Evolutionary conservation across 805 yeast species (phyloP).

Genomic region (Zygotorulaspora sp.): DNA sequence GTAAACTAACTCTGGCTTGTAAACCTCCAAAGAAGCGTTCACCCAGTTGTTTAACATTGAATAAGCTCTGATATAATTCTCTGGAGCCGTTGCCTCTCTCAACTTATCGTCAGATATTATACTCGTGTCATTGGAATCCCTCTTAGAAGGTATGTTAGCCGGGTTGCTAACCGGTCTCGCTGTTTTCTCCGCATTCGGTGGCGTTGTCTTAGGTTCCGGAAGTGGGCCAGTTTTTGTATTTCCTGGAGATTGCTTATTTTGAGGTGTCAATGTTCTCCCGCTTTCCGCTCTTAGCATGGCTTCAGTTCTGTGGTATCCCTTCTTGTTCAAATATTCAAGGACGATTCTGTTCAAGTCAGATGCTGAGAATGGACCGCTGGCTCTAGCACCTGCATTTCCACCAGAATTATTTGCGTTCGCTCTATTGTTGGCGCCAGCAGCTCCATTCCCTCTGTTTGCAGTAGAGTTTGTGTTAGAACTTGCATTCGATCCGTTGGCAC

Average conservation of each 20-base stretch:
- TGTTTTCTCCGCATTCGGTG: conserved; percentile 30
- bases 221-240: conserved; percentile 42
- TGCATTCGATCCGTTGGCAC: conserved; percentile 11
- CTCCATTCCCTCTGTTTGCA: conserved; percentile 6
- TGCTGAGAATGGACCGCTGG: conserved; percentile 48
- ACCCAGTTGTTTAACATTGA: conserved; percentile 81
- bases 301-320: conserved; percentile 92
- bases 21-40: conserved; percentile 84
- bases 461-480: conserved; percentile 13
- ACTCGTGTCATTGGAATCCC: conserved; percentile 29
- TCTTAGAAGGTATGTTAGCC: conserved; percentile 24
- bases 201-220: conserved; percentile 31
- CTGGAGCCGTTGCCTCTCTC: conserved; percentile 43
- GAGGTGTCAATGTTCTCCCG: conserved; percentile 53
- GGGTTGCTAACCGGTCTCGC: conserved; percentile 35
- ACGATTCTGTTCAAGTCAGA: conserved; percentile 91
- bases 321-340: conserved; percentile 84
- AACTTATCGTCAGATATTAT: conserved; percentile 24
- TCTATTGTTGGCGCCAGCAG: conserved; percentile 15
- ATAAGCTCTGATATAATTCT: conserved; percentile 74
- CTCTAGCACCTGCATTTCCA: conserved; percentile 14
- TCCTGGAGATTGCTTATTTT: conserved; percentile 45
- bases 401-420: conserved; percentile 17
- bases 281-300: conserved; percentile 88
- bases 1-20: conserved; percentile 79